Evolutionary conservation across 192 early-diverging fungal species (phyloP).

Genomic region (Coemansia sp.): DNA sequence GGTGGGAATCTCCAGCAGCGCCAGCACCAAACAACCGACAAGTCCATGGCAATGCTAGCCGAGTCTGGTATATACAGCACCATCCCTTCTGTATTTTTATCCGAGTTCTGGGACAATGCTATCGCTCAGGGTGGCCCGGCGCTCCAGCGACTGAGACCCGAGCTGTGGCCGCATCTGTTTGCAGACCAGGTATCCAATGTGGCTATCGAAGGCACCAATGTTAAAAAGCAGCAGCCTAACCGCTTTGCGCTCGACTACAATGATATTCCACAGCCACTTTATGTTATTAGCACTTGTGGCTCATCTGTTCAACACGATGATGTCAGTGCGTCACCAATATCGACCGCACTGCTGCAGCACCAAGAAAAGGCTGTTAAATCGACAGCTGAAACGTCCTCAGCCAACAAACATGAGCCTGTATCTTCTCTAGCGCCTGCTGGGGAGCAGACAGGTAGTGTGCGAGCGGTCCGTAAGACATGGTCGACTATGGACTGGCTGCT

Average conservation of each 20-base stretch:
- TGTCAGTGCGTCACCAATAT: too few relatives aligned
- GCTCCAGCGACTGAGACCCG: constrained; percentile 43
- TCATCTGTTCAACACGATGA: not conserved
- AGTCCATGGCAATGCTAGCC: not conserved
- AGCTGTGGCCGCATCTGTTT: constrained; percentile 44
- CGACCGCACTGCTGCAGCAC: too few relatives aligned
- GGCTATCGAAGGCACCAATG: not conserved
- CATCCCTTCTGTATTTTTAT: constrained; percentile 29
- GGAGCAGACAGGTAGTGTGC: not conserved
- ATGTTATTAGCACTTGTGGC: not conserved
- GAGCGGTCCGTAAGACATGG: constrained; percentile 24
- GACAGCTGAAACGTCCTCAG: too few relatives aligned
- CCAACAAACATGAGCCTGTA: too few relatives aligned
- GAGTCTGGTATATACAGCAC: constrained; percentile 13
- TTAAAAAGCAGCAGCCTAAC: not conserved
- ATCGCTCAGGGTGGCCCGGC: constrained; percentile 19
- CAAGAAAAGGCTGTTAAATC: too few relatives aligned
- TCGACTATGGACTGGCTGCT: constrained; percentile 43
- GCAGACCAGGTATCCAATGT: not conserved
- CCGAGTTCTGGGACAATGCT: constrained; percentile 31
- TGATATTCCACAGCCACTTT: constrained; percentile 3
- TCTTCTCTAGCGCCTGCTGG: too few relatives aligned
- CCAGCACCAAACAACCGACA: not conserved
- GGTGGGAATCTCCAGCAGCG: not conserved
- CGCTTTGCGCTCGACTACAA: not conserved